These are phyloP conservation scores for Calonectria leucothoes DNA, from an alignment of 2,329 filamentous ascomycete species.

Conservation along the genomic window DNA sequence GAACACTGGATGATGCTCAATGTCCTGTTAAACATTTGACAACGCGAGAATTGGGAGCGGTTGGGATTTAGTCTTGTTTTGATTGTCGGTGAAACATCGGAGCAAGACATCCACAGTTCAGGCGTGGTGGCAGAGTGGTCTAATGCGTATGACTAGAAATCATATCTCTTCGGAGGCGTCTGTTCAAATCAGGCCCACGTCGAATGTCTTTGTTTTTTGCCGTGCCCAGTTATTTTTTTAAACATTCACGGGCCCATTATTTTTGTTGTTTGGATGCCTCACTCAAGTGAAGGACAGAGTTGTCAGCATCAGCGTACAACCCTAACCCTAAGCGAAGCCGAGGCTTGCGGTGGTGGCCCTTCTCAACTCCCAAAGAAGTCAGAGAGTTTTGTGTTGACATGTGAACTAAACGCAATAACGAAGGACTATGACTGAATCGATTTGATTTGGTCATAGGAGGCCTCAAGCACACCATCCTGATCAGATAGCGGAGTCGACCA, in stretches of 20 bases:
- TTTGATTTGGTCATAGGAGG: not conserved
- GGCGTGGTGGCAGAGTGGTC: not conserved
- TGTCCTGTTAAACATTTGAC: rapidly evolving
- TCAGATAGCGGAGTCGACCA: not conserved
- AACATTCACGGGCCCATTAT: too few relatives aligned
- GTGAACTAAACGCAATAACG: not conserved
- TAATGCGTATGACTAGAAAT: not conserved
- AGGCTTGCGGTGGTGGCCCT: not conserved
- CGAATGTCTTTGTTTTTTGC: not conserved
- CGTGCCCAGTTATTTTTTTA: too few relatives aligned
- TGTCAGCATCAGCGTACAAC: not conserved
- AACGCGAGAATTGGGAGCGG: rapidly evolving
- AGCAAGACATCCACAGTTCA: not conserved
- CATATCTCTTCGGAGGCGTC: not conserved
- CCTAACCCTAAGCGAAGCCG: not conserved
- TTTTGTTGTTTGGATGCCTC: not conserved
- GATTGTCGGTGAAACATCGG: not conserved
- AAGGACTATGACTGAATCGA: not conserved
- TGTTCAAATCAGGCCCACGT: not conserved
- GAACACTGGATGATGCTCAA: too few relatives aligned
- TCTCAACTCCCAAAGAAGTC: not conserved
- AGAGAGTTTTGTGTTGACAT: not conserved
- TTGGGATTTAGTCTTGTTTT: not conserved
- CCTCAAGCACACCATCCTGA: not conserved
- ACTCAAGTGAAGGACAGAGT: not conserved